Conservation (phyloP, 78 protist genomes). For the Chrysochromulina parva region DNA sequence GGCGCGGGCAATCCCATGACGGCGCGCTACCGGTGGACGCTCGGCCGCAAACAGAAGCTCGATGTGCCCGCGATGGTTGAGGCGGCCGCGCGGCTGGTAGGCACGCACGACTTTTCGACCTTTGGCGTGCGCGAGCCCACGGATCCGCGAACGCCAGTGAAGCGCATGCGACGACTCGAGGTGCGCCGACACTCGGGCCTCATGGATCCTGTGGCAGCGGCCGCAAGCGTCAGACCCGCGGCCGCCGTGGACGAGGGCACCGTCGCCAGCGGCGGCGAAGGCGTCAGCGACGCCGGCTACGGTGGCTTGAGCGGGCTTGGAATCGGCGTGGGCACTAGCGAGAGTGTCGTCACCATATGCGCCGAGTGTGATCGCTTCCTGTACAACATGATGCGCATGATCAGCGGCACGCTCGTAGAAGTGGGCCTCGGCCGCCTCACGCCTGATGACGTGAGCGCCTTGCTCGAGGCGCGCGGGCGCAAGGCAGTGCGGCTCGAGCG, state of each 20-base stretch:
- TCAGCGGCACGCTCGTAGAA: neutral
- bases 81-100: neutral
- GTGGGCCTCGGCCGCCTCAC: neutral
- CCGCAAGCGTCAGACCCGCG: neutral
- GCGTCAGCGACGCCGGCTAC: neutral
- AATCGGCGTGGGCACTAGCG: neutral
- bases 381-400: neutral
- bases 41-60: neutral
- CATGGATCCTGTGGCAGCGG: neutral
- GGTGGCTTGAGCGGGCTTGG: too few species aligned
- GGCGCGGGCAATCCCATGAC: neutral
- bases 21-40: neutral
- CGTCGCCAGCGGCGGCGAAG: neutral
- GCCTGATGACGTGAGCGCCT: neutral
- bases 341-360: neutral
- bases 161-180: neutral
- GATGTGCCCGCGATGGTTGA: neutral
- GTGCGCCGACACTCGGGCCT: neutral
- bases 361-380: neutral
- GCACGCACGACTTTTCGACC: neutral
- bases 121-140: neutral
- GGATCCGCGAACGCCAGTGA: neutral
- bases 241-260: neutral
- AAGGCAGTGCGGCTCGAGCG: neutral
- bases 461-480: neutral